Evolutionary conservation across 2,329 filamentous ascomycete genomes (phyloP).

Genomic region (Trichoderma sp.): DNA sequence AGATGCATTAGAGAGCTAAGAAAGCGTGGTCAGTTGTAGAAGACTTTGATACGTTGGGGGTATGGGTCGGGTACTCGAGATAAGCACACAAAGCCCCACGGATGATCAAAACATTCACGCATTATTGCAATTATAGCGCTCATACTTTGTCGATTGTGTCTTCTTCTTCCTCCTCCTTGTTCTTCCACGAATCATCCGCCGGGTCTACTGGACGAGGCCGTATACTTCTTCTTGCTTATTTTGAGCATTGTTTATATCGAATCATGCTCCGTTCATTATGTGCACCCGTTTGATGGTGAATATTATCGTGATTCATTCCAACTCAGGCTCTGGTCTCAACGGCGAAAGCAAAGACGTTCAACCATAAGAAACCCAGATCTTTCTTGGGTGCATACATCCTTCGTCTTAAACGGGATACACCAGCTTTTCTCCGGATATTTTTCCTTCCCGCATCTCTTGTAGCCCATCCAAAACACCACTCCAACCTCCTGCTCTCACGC

Average conservation of each 20-base stretch:
- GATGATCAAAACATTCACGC: neutral
- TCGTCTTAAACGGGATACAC: slow-evolving; percentile 36
- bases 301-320: neutral
- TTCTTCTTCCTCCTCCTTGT: neutral
- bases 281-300: neutral
- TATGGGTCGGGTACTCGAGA: neutral
- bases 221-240: neutral
- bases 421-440: slow-evolving; percentile 47
- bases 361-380: neutral
- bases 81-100: neutral
- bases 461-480: slow-evolving; percentile 35
- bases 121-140: neutral
- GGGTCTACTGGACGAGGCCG: neutral
- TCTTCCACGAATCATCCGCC: neutral
- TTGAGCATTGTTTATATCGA: neutral
- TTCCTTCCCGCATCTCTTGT: slow-evolving; percentile 34
- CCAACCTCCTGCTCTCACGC: slow-evolving; percentile 29
- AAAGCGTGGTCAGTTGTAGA: neutral
- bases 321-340: neutral
- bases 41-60: neutral
- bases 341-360: neutral
- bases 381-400: neutral
- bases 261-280: neutral
- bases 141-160: neutral
- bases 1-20: neutral